phyloP scores from a whole-genome alignment of 2,329 filamentous ascomycete species.

The Thelonectria rubi region DNA sequence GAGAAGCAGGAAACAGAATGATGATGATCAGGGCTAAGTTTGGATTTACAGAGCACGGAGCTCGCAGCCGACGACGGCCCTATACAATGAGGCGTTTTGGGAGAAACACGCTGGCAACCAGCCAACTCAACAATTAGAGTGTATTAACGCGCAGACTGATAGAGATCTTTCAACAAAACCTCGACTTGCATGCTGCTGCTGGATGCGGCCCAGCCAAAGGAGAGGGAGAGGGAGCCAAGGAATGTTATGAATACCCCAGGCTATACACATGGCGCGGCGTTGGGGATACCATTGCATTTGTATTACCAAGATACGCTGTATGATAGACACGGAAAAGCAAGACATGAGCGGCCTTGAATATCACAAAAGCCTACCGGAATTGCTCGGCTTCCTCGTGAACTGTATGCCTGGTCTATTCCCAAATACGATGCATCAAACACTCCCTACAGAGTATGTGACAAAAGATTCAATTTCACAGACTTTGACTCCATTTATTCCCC shows the following conservation, averaged over 20 bases:
- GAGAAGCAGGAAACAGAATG: constrained; percentile 49
- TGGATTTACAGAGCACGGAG: constrained; percentile 31
- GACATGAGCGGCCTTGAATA: constrained; percentile 4
- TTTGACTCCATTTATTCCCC: background rate
- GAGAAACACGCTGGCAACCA: constrained; percentile 8
- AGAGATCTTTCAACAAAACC: constrained; percentile 39
- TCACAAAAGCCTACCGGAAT: background rate
- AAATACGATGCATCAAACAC: constrained; percentile 22
- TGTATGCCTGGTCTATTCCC: constrained; percentile 13
- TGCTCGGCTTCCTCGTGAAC: background rate
- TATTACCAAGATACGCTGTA: constrained; percentile 34
- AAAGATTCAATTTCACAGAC: background rate
- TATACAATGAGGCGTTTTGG: constrained; percentile 27
- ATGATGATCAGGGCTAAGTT: constrained; percentile 39
- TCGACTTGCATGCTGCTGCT: too few species aligned
- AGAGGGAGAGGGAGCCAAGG: background rate
- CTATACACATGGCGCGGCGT: constrained; percentile 48
- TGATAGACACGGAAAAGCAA: constrained; percentile 29
- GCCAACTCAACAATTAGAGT: constrained; percentile 4
- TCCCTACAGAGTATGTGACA: background rate
- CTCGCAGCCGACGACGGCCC: constrained; percentile 28
- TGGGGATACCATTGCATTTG: constrained; percentile 39
- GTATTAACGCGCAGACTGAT: constrained; percentile 32
- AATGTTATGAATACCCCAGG: constrained; percentile 29
- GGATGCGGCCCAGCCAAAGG: background rate